Percentiles rank a stretch among this genome's conserved stretches.
Evolutionary conservation across 2,329 filamentous ascomycete genomes (phyloP).

Genomic region (Byssochlamys sp.): DNA sequence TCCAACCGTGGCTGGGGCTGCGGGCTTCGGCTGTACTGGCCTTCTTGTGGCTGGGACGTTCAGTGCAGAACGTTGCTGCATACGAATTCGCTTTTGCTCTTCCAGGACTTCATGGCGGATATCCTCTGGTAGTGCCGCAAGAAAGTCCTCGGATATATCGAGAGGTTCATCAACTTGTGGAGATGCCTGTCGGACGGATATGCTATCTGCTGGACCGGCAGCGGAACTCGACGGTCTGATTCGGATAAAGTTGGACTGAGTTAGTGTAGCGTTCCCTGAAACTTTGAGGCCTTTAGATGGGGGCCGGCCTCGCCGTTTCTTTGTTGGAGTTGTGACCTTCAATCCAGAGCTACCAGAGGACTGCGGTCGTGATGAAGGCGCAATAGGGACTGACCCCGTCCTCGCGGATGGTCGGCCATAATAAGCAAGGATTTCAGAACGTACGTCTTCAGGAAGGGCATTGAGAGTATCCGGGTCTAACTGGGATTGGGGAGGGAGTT

Average conservation of each 20-base stretch:
- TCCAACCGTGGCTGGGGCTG: constrained; percentile 6
- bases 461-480: constrained; percentile 76
- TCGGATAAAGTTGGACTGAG: constrained; percentile 64
- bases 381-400: constrained; percentile 20
- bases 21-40: constrained; percentile 12
- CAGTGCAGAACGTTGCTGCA: constrained; percentile 49
- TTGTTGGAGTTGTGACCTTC: constrained; percentile 55
- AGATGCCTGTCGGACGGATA: constrained; percentile 14
- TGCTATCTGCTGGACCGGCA: constrained; percentile 7
- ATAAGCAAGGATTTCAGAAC: constrained; percentile 67
- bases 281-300: constrained; percentile 40
- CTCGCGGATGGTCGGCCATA: constrained; percentile 41
- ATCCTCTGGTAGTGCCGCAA: constrained; percentile 73
- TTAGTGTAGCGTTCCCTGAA: constrained; percentile 50
- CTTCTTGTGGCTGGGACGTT: constrained; percentile 26
- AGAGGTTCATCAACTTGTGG: constrained; percentile 19
- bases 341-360: constrained; percentile 18
- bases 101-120: constrained; percentile 67
- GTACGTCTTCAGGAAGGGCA: constrained; percentile 75
- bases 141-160: constrained; percentile 58
- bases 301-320: constrained; percentile 49
- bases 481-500: constrained; percentile 58
- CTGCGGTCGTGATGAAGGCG: constrained; percentile 40
- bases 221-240: constrained; percentile 17
- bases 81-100: constrained; percentile 56